phyloP scores from a whole-genome alignment of 768 basidiomycete species.

The Suillus clintonianus region DNA sequence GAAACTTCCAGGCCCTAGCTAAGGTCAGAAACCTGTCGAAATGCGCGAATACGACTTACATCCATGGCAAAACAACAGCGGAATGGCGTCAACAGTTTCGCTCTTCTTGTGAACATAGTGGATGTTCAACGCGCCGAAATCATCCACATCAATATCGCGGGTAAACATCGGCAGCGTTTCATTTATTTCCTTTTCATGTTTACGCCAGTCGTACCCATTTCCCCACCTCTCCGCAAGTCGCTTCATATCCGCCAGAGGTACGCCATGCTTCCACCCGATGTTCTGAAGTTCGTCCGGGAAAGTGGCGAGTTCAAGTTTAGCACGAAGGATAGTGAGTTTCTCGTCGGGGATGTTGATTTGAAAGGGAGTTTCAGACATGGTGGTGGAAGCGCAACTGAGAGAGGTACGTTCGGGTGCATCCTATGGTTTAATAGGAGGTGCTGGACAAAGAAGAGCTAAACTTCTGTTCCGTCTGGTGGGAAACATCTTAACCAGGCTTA shows the following conservation, averaged over 20 bases:
- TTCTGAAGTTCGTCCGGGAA: conserved; percentile 61
- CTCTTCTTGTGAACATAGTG: conserved; percentile 64
- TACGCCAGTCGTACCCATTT: conserved; percentile 57
- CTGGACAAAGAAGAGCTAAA: neutral
- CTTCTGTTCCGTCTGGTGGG: neutral
- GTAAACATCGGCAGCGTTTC: conserved; percentile 38
- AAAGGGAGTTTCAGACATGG: conserved; percentile 45
- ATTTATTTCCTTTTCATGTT: conserved; percentile 52
- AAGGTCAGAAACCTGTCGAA: neutral
- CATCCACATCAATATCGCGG: conserved; percentile 49
- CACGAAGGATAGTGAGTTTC: conserved; percentile 39
- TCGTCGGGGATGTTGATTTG: conserved; percentile 47
- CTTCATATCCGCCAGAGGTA: conserved; percentile 48
- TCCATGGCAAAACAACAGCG: conserved; percentile 63
- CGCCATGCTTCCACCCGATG: conserved; percentile 54
- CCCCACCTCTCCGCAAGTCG: conserved; percentile 53
- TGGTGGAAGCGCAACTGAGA: neutral
- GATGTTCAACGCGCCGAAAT: conserved; percentile 49
- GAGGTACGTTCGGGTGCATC: neutral
- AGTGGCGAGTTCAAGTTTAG: conserved; percentile 48
- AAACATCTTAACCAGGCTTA: neutral
- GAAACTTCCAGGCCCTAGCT: conserved; percentile 1
- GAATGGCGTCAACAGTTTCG: conserved; percentile 44
- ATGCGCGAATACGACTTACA: conserved; percentile 49
- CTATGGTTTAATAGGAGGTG: neutral